These are phyloP conservation scores for Ochromonas danica DNA, from an alignment of 108 stramenopile species.

Conservation along the genomic window DNA sequence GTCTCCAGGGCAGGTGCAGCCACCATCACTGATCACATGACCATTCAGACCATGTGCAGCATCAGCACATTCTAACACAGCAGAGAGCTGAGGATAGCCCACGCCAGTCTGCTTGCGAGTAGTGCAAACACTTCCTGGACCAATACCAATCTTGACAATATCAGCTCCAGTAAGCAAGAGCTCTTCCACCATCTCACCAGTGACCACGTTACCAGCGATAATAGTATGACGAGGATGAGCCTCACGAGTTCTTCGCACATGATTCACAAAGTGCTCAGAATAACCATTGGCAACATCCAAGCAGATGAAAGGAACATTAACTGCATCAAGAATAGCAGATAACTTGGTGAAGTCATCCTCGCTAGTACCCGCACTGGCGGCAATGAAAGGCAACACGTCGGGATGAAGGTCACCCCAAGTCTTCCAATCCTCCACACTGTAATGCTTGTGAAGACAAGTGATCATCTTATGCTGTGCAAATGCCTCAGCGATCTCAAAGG, in stretches of 20 bases:
- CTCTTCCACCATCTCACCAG: constrained; percentile 59
- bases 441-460: constrained; percentile 56
- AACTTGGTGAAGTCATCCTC: constrained; percentile 41
- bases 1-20: constrained; percentile 58
- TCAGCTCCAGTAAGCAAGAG: constrained; percentile 57
- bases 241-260: constrained; percentile 36
- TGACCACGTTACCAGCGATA: constrained; percentile 60
- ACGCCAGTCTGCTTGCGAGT: constrained; percentile 61
- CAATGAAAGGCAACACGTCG: constrained; percentile 38
- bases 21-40: constrained; percentile 56
- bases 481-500: constrained; percentile 50
- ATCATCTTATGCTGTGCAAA: constrained; percentile 37
- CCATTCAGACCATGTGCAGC: constrained; percentile 58
- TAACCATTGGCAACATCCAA: constrained; percentile 60
- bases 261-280: constrained; percentile 46
- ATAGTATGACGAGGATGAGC: constrained; percentile 44
- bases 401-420: constrained; percentile 33
- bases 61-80: constrained; percentile 57
- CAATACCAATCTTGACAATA: constrained; percentile 52
- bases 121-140: constrained; percentile 59
- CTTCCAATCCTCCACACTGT: constrained; percentile 44
- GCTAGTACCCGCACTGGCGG: constrained; percentile 39
- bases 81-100: constrained; percentile 57
- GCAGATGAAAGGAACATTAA: constrained; percentile 46
- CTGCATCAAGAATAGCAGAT: constrained; percentile 19